Conservation (phyloP, 495 filamentous ascomycete species). For the Halenospora varia region DNA sequence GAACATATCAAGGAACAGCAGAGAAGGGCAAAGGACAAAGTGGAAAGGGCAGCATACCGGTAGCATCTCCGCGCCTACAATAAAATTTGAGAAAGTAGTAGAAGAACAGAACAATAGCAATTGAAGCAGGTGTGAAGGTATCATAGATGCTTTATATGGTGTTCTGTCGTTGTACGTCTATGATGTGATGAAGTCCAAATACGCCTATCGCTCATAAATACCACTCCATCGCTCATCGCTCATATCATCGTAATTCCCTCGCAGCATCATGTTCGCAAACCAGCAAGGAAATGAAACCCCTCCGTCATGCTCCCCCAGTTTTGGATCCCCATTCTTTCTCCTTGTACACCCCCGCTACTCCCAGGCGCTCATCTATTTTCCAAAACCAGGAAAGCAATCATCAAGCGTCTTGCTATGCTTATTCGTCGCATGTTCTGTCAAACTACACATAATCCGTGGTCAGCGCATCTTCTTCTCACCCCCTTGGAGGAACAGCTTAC, state of each 20-base stretch:
- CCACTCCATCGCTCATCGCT: neutral
- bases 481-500: no score
- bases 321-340: no score
- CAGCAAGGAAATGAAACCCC: neutral
- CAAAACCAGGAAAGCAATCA: conserved; percentile 50
- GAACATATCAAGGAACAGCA: no score
- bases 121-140: no score
- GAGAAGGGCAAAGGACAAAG: no score
- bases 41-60: no score
- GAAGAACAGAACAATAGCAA: no score
- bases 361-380: conserved; percentile 1
- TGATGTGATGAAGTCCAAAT: conserved; percentile 16
- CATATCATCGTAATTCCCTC: neutral
- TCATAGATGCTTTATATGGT: no score
- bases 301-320: neutral
- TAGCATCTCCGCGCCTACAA: no score
- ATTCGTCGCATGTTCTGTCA: conserved; percentile 49
- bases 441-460: no score
- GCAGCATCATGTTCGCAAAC: neutral
- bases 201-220: conserved; percentile 12
- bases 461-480: no score
- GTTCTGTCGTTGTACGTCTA: conserved; percentile 7
- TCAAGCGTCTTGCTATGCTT: conserved; percentile 49
- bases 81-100: no score
- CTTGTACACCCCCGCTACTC: neutral